Conservation (phyloP, 2,329 filamentous ascomycete genomes). For the Arthrobotrys entomopaga region DNA sequence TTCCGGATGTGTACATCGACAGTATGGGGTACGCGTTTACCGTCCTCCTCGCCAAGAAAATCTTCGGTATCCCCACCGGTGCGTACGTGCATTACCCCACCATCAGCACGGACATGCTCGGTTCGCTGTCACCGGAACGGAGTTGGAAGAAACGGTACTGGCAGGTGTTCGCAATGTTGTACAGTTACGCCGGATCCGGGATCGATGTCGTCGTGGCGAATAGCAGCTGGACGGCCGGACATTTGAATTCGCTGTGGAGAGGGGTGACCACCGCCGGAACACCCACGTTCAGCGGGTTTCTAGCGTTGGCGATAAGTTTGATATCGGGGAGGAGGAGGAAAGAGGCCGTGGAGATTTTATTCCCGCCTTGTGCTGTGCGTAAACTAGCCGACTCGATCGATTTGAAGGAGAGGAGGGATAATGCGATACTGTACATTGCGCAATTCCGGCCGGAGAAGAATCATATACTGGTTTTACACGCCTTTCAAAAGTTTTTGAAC, state of each 20-base stretch:
- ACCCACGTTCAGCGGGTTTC: slow-evolving; percentile 11
- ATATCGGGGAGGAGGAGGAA: slow-evolving; percentile 58
- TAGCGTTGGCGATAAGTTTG: slow-evolving; percentile 17
- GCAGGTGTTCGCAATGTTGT: slow-evolving; percentile 82
- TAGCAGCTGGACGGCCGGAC: slow-evolving; percentile 88
- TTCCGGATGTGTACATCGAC: slow-evolving; percentile 93
- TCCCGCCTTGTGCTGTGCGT: slow-evolving; percentile 89
- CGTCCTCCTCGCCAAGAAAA: slow-evolving; percentile 80
- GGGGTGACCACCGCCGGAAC: slow-evolving; percentile 55
- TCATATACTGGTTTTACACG: slow-evolving; percentile 83
- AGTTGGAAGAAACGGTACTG: slow-evolving; percentile 87
- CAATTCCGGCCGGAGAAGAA: slow-evolving; percentile 99
- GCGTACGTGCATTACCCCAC: slow-evolving; percentile 98
- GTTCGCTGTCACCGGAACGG: slow-evolving; percentile 84
- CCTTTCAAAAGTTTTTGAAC: slow-evolving; percentile 80
- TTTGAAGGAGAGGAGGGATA: slow-evolving; percentile 69
- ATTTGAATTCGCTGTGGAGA: slow-evolving; percentile 84
- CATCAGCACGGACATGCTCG: slow-evolving; percentile 97
- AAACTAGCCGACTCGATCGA: slow-evolving; percentile 78
- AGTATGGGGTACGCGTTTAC: slow-evolving; percentile 98
- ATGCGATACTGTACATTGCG: slow-evolving; percentile 87
- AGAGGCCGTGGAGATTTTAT: slow-evolving; percentile 72
- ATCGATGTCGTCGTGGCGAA: slow-evolving; percentile 98
- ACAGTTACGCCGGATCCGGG: slow-evolving; percentile 81
- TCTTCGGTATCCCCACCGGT: slow-evolving; percentile 87